These are phyloP conservation scores for Sugiyamaella smithiae DNA, from an alignment of 805 yeast genomes.

Conservation along the genomic window DNA sequence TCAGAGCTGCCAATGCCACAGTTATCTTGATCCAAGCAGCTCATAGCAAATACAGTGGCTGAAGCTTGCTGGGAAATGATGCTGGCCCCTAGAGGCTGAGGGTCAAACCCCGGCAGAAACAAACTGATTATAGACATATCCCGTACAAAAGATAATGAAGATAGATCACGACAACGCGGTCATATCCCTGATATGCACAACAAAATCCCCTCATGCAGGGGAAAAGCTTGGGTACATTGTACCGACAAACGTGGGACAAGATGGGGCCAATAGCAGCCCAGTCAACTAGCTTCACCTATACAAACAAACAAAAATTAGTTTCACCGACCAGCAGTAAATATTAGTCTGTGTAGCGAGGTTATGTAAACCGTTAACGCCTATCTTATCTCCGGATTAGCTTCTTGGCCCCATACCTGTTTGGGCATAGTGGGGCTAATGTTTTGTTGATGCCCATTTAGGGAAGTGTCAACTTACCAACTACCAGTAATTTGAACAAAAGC, in stretches of 20 bases:
- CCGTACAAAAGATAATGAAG: neutral
- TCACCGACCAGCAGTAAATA: too few relatives aligned
- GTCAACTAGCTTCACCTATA: too few relatives aligned
- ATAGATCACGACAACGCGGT: neutral
- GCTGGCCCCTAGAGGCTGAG: slow-evolving; percentile 3
- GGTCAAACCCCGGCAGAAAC: slow-evolving; percentile 1
- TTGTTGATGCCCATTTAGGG: slow-evolving; percentile 3
- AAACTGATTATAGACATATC: neutral
- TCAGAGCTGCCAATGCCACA: neutral
- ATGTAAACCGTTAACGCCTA: neutral
- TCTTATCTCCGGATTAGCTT: slow-evolving; percentile 6
- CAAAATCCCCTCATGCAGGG: slow-evolving; percentile 1
- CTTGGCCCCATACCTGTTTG: neutral
- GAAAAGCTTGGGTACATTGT: too few relatives aligned
- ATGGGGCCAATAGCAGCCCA: too few relatives aligned
- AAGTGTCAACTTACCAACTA: too few relatives aligned
- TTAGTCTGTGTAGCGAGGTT: too few relatives aligned
- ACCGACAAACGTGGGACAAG: too few relatives aligned
- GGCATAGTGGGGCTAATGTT: neutral
- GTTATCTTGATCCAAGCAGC: neutral
- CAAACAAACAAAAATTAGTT: too few relatives aligned
- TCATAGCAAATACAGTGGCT: neutral
- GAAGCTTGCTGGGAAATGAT: neutral
- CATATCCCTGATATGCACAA: neutral
- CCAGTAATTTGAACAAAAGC: too few relatives aligned